A percentile compares a stretch with the other conserved stretches of the same genome.
Evolutionary conservation across 768 basidiomycete genomes (phyloP).

Genomic region (Asterophora lycoperdoides): DNA sequence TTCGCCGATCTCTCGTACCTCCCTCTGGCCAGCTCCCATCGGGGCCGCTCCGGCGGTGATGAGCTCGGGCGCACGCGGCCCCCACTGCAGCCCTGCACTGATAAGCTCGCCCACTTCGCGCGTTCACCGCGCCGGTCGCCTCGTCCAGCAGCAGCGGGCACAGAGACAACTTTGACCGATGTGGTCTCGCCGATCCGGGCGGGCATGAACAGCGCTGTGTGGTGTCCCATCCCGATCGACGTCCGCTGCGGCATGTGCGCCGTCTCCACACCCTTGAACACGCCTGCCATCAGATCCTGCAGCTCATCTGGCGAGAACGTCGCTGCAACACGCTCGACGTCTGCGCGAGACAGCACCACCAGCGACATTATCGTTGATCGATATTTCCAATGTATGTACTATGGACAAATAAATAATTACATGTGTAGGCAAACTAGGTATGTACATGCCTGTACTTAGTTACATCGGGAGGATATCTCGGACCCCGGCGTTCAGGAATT

Average conservation of each 20-base stretch:
- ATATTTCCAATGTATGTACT: too few relatives aligned
- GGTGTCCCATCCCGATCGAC: constrained; percentile 44
- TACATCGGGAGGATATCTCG: too few relatives aligned
- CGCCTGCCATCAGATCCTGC: constrained; percentile 52
- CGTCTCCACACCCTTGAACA: constrained; percentile 49
- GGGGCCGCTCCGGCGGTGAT: too few relatives aligned
- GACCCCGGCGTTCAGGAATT: too few relatives aligned
- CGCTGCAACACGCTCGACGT: constrained; percentile 50
- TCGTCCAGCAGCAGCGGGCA: constrained; percentile 77
- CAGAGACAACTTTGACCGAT: constrained; percentile 76
- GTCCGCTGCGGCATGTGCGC: constrained; percentile 54
- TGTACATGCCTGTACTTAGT: too few relatives aligned
- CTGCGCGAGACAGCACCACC: constrained; percentile 55
- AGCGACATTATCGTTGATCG: constrained; percentile 51
- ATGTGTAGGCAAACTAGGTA: too few relatives aligned
- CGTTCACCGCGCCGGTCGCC: constrained; percentile 57
- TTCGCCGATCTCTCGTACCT: constrained; percentile 69
- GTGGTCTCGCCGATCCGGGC: constrained; percentile 56
- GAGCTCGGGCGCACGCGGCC: too few relatives aligned
- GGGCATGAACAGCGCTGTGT: constrained; percentile 82
- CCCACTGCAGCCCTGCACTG: constrained; percentile 33
- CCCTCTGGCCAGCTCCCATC: not conserved
- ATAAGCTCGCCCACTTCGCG: constrained; percentile 84
- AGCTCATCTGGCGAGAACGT: constrained; percentile 42
- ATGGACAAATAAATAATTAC: too few relatives aligned